phyloP scores from a whole-genome alignment of 352 stramenopile species.

The Globisporangium megalacanthum region DNA sequence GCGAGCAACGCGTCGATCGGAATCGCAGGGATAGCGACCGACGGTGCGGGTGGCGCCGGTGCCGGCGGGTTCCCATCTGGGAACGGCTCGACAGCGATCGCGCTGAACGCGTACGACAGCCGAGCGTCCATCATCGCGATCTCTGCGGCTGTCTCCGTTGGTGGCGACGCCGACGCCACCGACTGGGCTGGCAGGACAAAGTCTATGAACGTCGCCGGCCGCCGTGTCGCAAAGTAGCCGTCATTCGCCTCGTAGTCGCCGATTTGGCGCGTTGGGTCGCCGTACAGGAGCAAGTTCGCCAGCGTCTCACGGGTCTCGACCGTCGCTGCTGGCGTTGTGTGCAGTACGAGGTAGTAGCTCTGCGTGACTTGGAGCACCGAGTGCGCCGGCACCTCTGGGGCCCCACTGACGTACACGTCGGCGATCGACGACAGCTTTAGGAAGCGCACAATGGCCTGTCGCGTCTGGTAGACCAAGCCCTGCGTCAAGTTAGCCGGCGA shows the following conservation, averaged over 20 bases:
- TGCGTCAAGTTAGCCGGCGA: conserved; percentile 25
- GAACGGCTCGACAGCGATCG: conserved; percentile 34
- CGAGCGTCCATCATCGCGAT: conserved; percentile 16
- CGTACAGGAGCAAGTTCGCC: conserved; percentile 37
- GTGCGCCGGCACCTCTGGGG: conserved; percentile 15
- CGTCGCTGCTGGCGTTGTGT: conserved; percentile 14
- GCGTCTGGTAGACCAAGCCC: conserved; percentile 40
- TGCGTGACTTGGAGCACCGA: conserved; percentile 41
- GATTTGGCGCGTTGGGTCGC: conserved; percentile 28
- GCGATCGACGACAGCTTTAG: conserved; percentile 22
- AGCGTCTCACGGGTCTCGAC: conserved; percentile 22
- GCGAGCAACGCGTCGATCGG: conserved; percentile 27
- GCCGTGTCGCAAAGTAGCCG: conserved; percentile 10
- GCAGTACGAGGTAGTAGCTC: conserved; percentile 28
- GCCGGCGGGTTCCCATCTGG: conserved; percentile 31
- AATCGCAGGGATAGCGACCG: conserved; percentile 23
- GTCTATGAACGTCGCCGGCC: conserved; percentile 43
- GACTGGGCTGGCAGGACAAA: conserved; percentile 17
- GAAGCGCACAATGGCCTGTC: conserved; percentile 36
- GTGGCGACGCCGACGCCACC: not conserved
- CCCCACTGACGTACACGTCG: conserved; percentile 19
- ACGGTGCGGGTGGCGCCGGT: conserved; percentile 8
- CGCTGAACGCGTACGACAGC: conserved; percentile 41
- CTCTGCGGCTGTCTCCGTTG: conserved; percentile 5
- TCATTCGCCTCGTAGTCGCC: conserved; percentile 9